Base-by-base conservation (phyloP, 208 protist species). In the Acanthamoeba castellanii region DNA sequence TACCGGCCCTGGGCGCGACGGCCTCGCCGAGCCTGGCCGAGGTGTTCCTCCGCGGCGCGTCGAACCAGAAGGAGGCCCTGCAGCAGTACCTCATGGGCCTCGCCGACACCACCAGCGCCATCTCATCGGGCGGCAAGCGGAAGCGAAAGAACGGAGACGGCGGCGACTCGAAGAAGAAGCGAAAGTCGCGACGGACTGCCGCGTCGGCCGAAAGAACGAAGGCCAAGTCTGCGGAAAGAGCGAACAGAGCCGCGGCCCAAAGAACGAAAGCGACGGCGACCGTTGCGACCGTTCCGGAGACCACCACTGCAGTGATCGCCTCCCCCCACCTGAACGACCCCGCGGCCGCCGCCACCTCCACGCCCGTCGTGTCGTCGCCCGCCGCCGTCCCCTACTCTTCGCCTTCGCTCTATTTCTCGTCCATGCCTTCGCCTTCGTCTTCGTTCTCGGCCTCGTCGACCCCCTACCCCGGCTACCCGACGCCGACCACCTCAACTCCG, bases 141-240 rank as follows among this genome's bases (percentile, higher is more conserved):
- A 85, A 85, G 78, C 14, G 47, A 16, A 85, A 85, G 78, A 11
- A 57, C 18, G 27, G 27, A 14, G 47, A 85, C 25, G 27, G 47
- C n/a, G 6, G 47, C 45, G 27, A 85, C n/a, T 20, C 27, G n/a
- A 85, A 85, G 78, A 11, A n/a, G 47, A 85, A 85, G 78, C 78
- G 78, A 85, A 42, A 18, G 30, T 32, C 47, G 16, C 18, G 14
- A 85, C 37, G 37, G 37, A 42, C 37, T 1, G 37, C 37, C 37
- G 37, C 37, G 37, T 42, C 37, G 37, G 37, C 37, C 37, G 47
- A 85, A 85, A 34, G 45, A 85, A 85, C 78, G 18, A 85, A 47
- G 78, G 37, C 37, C 2, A 85, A 47, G 47, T 14, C 20, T 11
- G 30, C 45, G 47, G 78, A 85, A 57, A 85, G 45, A 85, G n/a